These are phyloP conservation scores for Candida patagonica DNA, from an alignment of 805 yeast genomes.

Conservation along the genomic window DNA sequence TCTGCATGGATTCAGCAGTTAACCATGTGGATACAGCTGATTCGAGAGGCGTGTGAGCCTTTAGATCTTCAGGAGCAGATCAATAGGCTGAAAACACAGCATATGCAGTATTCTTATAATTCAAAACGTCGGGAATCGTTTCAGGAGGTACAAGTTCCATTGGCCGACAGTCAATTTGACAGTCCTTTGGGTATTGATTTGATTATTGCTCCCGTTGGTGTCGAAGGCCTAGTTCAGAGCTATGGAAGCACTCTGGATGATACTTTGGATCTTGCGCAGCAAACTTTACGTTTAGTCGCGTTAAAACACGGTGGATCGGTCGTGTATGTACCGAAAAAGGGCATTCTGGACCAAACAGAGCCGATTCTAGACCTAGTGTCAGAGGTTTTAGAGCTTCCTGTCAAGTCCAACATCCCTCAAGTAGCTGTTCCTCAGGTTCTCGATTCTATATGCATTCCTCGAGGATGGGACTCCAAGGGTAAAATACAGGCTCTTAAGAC, in stretches of 20 bases:
- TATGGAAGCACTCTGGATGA: conserved; percentile 14
- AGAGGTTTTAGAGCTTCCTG: conserved; percentile 17
- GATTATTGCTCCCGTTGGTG: conserved; percentile 17
- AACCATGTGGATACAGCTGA: conserved; percentile 11
- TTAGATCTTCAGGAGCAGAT: conserved; percentile 5
- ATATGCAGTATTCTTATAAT: conserved; percentile 9
- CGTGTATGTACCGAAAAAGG: conserved; percentile 10
- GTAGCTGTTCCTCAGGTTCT: conserved; percentile 17
- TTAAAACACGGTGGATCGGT: conserved; percentile 10
- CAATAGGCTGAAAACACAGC: conserved; percentile 6
- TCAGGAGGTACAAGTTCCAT: conserved; percentile 18
- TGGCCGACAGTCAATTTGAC: conserved; percentile 24
- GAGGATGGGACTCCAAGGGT: conserved; percentile 29
- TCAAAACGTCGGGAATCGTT: not conserved
- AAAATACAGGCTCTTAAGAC: conserved; percentile 23
- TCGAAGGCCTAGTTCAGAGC: conserved; percentile 9
- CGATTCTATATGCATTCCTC: conserved; percentile 21
- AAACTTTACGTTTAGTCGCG: conserved; percentile 21
- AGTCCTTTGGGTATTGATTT: conserved; percentile 22
- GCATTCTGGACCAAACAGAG: not conserved
- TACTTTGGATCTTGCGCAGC: conserved; percentile 23
- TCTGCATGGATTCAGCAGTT: conserved; percentile 16
- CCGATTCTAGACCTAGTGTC: conserved; percentile 13
- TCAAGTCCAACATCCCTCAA: conserved; percentile 10
- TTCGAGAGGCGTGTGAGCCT: conserved; percentile 10